Percentiles rank a stretch among this genome's conserved stretches.
Evolutionary conservation across 345 rosid genomes (phyloP).

Genomic region (Salix suchowensis): DNA sequence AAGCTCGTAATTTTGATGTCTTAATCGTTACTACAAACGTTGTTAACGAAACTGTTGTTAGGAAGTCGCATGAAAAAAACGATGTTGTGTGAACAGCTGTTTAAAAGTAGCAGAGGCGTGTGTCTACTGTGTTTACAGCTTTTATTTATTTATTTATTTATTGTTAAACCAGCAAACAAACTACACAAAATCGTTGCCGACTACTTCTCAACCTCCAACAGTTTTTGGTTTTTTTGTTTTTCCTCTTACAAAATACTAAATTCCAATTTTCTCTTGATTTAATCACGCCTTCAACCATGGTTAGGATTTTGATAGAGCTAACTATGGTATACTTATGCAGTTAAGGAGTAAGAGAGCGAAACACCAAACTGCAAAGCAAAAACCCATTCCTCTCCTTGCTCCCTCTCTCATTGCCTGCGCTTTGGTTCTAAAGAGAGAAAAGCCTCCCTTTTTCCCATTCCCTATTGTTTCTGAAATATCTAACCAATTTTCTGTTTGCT

Average conservation of each 20-base stretch:
- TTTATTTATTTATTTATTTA: background rate
- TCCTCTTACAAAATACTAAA: background rate
- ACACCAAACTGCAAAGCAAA: background rate
- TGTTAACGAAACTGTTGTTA: background rate
- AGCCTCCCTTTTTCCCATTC: slow-evolving; percentile 9
- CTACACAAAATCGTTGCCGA: slow-evolving; percentile 33
- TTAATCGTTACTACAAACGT: background rate
- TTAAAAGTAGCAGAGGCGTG: background rate
- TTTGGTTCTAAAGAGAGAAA: slow-evolving; percentile 5
- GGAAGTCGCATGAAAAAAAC: background rate
- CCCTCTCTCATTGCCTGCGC: background rate
- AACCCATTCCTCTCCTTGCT: background rate
- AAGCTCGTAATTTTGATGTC: background rate
- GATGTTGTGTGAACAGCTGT: background rate
- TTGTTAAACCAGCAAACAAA: slow-evolving; percentile 9
- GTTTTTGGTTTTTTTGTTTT: background rate
- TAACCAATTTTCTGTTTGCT: slow-evolving; percentile 17
- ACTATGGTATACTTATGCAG: slow-evolving; percentile 34
- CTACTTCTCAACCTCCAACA: slow-evolving; percentile 33
- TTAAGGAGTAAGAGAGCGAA: slow-evolving; percentile 20
- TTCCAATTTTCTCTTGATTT: background rate
- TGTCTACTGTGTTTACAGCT: background rate
- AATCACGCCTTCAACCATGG: slow-evolving; percentile 24
- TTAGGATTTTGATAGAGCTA: slow-evolving; percentile 27
- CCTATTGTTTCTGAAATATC: slow-evolving; percentile 5